Evolutionary conservation across 2,329 filamentous ascomycete species (phyloP).

Genomic region (Stagonosporopsis cucurbitacearum): DNA sequence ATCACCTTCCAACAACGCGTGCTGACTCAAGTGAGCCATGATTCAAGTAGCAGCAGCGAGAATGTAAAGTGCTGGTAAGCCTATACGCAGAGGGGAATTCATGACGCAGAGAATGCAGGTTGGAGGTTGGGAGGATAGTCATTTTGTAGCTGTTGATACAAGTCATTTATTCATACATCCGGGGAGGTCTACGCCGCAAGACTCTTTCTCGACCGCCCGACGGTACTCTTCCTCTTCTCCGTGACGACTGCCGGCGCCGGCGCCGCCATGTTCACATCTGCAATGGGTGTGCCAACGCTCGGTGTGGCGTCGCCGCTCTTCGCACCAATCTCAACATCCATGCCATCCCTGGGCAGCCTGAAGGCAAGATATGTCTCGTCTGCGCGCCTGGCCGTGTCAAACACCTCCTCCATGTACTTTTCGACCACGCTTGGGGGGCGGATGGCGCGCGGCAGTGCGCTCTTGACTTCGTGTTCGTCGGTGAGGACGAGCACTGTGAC

Average conservation of each 20-base stretch:
- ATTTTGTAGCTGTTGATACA: not conserved
- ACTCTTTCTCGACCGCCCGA: constrained; percentile 8
- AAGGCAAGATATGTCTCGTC: constrained; percentile 63
- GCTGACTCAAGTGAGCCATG: too few species aligned
- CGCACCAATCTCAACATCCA: not conserved
- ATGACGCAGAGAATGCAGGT: too few species aligned
- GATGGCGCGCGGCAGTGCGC: constrained; percentile 63
- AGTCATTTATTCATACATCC: not conserved
- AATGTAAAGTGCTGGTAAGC: too few species aligned
- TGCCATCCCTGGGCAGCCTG: constrained; percentile 56
- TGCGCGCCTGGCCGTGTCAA: constrained; percentile 63
- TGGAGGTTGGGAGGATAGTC: too few species aligned
- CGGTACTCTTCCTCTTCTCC: constrained; percentile 10
- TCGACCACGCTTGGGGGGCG: constrained; percentile 51
- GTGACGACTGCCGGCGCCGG: not conserved
- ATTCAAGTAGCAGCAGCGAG: too few species aligned
- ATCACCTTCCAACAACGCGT: too few species aligned
- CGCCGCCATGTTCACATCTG: constrained; percentile 21
- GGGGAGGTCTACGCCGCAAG: not conserved
- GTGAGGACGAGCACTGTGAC: constrained; percentile 68
- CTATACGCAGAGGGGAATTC: too few species aligned
- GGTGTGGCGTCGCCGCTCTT: constrained; percentile 25
- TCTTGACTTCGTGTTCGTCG: constrained; percentile 59
- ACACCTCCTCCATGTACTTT: constrained; percentile 52
- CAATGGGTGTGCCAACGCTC: constrained; percentile 13